phyloP scores from a whole-genome alignment of 306 rosid genomes.

The Purshia tridentata region DNA sequence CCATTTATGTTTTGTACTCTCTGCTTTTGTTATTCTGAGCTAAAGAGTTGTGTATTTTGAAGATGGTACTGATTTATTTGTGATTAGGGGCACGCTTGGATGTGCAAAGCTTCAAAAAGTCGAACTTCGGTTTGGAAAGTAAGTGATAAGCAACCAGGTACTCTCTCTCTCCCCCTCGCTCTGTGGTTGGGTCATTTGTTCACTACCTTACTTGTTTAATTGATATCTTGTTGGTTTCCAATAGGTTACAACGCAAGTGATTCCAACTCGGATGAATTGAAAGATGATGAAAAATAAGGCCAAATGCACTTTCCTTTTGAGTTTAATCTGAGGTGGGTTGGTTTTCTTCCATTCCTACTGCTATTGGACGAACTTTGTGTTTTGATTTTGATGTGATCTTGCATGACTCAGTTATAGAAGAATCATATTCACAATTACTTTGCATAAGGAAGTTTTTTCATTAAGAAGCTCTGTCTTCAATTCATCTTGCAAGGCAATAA shows the following conservation, averaged over 20 bases:
- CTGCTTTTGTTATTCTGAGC: neutral
- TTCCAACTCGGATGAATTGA: constrained; percentile 59
- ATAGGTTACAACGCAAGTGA: constrained; percentile 78
- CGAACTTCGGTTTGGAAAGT: constrained; percentile 53
- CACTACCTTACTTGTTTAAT: constrained; percentile 21
- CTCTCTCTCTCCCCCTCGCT: neutral
- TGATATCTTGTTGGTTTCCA: constrained; percentile 19
- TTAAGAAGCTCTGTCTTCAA: neutral
- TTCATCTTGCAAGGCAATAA: neutral
- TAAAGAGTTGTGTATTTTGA: constrained; percentile 20
- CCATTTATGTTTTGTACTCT: neutral
- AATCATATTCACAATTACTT: neutral
- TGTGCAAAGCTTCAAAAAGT: constrained; percentile 54
- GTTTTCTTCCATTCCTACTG: neutral
- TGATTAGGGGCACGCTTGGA: constrained; percentile 70
- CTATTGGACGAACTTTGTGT: neutral
- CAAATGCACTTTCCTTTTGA: constrained; percentile 7
- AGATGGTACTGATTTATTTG: neutral
- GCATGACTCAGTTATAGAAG: neutral
- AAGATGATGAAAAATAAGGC: constrained; percentile 37
- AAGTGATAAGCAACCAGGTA: constrained; percentile 69
- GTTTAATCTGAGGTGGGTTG: constrained; percentile 27
- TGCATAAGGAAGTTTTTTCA: neutral
- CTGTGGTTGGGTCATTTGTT: constrained; percentile 2
- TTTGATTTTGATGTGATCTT: neutral